These are phyloP conservation scores for Mortierella sp. DNA, from an alignment of 371 early-diverging fungal genomes.

Conservation along the genomic window DNA sequence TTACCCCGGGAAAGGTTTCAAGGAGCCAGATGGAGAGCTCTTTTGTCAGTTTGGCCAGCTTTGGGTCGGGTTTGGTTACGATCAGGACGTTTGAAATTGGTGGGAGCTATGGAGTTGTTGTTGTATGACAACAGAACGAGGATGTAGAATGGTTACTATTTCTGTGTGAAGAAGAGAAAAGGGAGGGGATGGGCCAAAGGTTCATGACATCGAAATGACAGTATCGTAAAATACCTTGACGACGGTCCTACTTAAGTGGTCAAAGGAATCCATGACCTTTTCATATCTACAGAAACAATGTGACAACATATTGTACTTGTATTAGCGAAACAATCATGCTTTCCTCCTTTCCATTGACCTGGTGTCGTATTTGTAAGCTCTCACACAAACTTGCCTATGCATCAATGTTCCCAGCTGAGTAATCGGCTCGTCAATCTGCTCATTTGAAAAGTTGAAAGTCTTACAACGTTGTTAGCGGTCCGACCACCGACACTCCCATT, in stretches of 20 bases:
- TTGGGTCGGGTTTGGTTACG: conserved; percentile 91
- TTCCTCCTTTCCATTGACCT: neutral
- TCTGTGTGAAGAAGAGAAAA: neutral
- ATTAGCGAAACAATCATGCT: neutral
- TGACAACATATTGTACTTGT: neutral
- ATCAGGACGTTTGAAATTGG: conserved; percentile 69
- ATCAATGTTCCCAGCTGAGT: conserved; percentile 32
- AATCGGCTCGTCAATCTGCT: conserved; percentile 35
- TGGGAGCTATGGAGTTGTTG: conserved; percentile 25
- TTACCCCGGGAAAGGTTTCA: conserved; percentile 50
- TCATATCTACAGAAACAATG: conserved; percentile 31
- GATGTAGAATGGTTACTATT: neutral
- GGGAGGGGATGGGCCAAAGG: neutral
- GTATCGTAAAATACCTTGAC: conserved; percentile 31
- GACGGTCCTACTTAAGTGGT: conserved; percentile 31
- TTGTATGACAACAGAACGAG: neutral
- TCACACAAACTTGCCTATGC: conserved; percentile 23
- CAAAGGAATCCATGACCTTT: conserved; percentile 50
- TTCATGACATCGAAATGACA: no score
- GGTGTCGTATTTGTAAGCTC: neutral
- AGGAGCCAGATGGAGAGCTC: conserved; percentile 88
- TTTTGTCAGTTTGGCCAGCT: conserved; percentile 81
- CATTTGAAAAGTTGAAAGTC: neutral
- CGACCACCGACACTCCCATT: neutral
- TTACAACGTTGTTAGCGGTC: neutral